These are phyloP conservation scores for Barnettozyma sucrosica DNA, from an alignment of 805 yeast species.

Conservation along the genomic window DNA sequence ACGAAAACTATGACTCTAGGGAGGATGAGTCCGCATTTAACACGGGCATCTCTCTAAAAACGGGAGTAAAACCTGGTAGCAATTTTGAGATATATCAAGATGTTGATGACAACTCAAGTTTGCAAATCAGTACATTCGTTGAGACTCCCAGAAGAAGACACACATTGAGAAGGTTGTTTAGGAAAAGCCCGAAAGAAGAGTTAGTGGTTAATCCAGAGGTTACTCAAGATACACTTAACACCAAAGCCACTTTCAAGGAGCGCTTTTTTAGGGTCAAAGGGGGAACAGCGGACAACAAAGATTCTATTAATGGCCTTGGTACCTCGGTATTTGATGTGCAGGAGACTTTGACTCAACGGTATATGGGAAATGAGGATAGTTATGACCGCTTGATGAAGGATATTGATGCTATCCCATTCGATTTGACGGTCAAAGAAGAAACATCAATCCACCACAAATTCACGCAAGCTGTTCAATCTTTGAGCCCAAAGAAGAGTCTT, in stretches of 20 bases:
- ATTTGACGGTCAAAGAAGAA: conserved; percentile 13
- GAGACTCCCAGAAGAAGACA: conserved; percentile 1
- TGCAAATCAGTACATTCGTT: conserved; percentile 6
- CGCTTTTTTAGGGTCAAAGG: conserved; percentile 8
- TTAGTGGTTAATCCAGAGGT: neutral
- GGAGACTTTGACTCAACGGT: conserved; percentile 25
- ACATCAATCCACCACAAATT: conserved; percentile 9
- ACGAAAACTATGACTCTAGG: conserved; percentile 2
- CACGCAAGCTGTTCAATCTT: conserved; percentile 10
- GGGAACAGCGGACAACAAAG: neutral
- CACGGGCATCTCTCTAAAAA: neutral
- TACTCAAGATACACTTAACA: neutral
- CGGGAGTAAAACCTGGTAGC: neutral
- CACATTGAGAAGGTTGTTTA: conserved; percentile 4
- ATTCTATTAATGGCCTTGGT: neutral
- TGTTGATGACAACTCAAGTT: conserved; percentile 5
- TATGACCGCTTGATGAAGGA: conserved; percentile 21
- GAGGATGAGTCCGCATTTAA: conserved; percentile 1
- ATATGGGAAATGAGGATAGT: conserved; percentile 14
- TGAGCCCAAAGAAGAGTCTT: conserved; percentile 16
- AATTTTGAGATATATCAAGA: conserved; percentile 2
- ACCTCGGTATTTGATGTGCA: conserved; percentile 11
- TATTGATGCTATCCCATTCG: conserved; percentile 23
- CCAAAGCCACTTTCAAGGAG: conserved; percentile 6
- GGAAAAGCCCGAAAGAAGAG: neutral